phyloP scores from a whole-genome alignment of 176 grass and related monocot species.

The Rhynchospora breviuscula region DNA sequence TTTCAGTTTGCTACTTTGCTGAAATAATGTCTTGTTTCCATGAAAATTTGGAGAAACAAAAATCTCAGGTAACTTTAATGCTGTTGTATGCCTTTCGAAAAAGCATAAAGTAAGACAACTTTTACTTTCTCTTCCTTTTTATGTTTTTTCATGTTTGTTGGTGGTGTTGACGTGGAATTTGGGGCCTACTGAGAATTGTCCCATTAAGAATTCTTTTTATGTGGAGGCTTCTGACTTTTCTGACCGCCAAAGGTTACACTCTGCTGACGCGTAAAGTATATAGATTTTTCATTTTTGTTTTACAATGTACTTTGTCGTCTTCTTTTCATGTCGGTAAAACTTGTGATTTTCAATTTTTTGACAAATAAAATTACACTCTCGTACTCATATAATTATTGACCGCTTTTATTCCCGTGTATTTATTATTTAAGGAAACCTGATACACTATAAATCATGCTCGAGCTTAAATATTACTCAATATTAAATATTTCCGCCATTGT shows the following conservation, averaged over 20 bases:
- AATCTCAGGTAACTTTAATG: not conserved
- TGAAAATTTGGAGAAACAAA: not conserved
- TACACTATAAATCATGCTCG: too few relatives aligned
- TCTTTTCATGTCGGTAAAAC: not conserved
- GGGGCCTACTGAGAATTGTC: not conserved
- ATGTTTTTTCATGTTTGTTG: not conserved
- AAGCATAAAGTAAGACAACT: not conserved
- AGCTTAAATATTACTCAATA: too few relatives aligned
- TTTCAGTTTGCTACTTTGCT: not conserved
- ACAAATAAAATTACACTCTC: not conserved
- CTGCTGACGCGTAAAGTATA: not conserved
- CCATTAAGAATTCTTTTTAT: constrained; percentile 9
- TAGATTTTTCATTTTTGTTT: not conserved
- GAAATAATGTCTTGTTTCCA: not conserved
- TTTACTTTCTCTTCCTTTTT: not conserved
- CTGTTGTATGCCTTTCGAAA: not conserved
- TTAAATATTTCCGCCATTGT: too few relatives aligned
- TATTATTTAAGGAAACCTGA: too few relatives aligned
- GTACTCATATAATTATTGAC: not conserved
- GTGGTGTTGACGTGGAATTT: constrained; percentile 7
- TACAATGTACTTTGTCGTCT: not conserved
- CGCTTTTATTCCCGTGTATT: too few relatives aligned
- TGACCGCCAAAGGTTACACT: not conserved
- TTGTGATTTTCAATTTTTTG: not conserved
- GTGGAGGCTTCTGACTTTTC: not conserved